Conservation (phyloP, 768 basidiomycete species). For the Heimioporus sp. region DNA sequence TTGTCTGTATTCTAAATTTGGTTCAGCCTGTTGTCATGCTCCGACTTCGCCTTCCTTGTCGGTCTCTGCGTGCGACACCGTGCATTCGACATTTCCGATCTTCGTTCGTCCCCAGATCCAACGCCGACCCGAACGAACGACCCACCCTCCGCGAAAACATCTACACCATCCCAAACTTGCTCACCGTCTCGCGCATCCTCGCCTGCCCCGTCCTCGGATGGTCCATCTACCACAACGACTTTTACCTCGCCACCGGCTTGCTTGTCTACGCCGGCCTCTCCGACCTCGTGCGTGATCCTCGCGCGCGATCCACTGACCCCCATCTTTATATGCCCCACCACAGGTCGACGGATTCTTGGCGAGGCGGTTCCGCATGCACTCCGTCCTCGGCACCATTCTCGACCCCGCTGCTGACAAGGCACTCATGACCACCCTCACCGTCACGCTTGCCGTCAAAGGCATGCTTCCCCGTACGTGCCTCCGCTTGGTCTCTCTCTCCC, state of each 20-base stretch:
- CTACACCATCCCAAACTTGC: conserved; percentile 89
- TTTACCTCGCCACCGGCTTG: conserved; percentile 74
- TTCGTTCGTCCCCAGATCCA: too few species aligned
- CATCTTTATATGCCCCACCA: background rate
- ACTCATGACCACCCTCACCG: conserved; percentile 89
- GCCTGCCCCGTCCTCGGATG: conserved; percentile 93
- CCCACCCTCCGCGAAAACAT: conserved; percentile 72
- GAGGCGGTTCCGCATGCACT: conserved; percentile 78
- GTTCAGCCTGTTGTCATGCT: too few species aligned
- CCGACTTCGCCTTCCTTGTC: too few species aligned
- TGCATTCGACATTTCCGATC: conserved; percentile 6
- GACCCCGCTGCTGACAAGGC: conserved; percentile 98
- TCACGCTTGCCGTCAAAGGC: conserved; percentile 80
- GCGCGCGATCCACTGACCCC: too few species aligned
- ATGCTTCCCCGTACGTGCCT: conserved; percentile 71
- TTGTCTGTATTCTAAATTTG: too few species aligned
- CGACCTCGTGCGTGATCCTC: conserved; percentile 64
- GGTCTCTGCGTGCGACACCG: conserved; percentile 3
- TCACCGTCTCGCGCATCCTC: conserved; percentile 84
- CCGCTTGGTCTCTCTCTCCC: background rate
- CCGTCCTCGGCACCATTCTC: conserved; percentile 92
- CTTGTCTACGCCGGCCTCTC: conserved; percentile 91
- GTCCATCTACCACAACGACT: conserved; percentile 81
- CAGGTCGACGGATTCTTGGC: conserved; percentile 94
- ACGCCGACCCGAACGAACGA: conserved; percentile 18